Base-by-base conservation (phyloP, 2,329 filamentous ascomycete species). In the Pezicula rhizophila region DNA sequence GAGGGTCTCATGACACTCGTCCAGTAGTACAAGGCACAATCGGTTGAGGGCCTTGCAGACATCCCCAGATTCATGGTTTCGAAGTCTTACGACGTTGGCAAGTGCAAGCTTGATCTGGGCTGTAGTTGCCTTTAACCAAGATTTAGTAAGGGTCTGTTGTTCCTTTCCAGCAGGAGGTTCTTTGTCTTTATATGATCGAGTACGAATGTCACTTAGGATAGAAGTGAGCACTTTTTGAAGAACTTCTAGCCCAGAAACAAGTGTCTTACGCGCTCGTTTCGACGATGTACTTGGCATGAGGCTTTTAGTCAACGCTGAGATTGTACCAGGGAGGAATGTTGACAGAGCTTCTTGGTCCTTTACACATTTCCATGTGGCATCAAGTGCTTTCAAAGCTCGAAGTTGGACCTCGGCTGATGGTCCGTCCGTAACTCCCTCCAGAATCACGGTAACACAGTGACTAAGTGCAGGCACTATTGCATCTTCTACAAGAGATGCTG, bases 71-170 rank as follows among this genome's bases (percentile, higher is more conserved):
- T 85, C 78, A 62, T 92, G 84, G 35, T 74, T 79, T 14, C 87
- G 83, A 28, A 96, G 66, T 58, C 85, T 89, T 54, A 93, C 74
- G 15, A 96, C 77, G 34, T 84, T 87, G 4, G 83, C 80, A 14
- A 99, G 71, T 1, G 90, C 91, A 46, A 93, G 76, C 63, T 91
- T 92, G 47, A 97, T 78, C 64, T 97, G 91, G 1, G 78, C 76
- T 2, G 82, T 73, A 2, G 92, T 96, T 7, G 87, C 89, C 52
- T 82, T 84, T 1, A 95, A 70, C 93, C 93, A 99, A 31, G 76
- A 72, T 62, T 55, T 57, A 2, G 58, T 60, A 10, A 65, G 51
- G 15, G 10, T 74, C 62, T 7, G 66, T 58, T 39, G 72, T 72
- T 41, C 79, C 6, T 25, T 12, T 5, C 42, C 45, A 37, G 17